These are phyloP conservation scores for Eustoma russellianum DNA, from an alignment of 257 asterid genomes.

Conservation along the genomic window DNA sequence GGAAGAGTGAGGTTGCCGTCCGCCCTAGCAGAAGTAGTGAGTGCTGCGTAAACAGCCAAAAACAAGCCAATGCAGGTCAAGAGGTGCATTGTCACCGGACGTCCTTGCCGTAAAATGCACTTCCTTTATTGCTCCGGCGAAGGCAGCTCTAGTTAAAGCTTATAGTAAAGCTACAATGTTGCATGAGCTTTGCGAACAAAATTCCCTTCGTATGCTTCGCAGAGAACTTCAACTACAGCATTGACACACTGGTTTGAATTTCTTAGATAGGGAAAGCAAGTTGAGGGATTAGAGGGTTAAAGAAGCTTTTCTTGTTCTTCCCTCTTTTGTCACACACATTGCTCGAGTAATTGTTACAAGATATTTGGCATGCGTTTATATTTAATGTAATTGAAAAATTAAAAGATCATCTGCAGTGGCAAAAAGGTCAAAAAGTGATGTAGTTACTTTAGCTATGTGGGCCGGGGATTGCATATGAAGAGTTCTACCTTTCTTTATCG, in stretches of 20 bases:
- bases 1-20: constrained; percentile 30
- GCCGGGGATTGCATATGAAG: background rate
- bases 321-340: background rate
- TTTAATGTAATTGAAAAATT: background rate
- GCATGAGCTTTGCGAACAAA: background rate
- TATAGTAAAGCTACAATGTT: constrained; percentile 3
- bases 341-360: constrained; percentile 8
- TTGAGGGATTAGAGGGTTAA: background rate
- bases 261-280: constrained; percentile 2
- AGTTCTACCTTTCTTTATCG: constrained; percentile 5
- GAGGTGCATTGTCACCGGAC: constrained; percentile 13
- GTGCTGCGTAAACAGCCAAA: constrained; percentile 1
- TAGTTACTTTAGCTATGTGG: background rate
- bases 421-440: background rate
- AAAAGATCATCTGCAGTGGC: background rate
- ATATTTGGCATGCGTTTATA: constrained; percentile 8
- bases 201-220: background rate
- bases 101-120: background rate
- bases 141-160: background rate
- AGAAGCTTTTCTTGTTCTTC: background rate
- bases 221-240: background rate
- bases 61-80: constrained; percentile 23
- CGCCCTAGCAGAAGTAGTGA: constrained; percentile 6
- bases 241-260: background rate
- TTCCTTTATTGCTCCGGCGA: background rate